Conservation (phyloP, 2,329 filamentous ascomycete genomes). For the Colletotrichum shisoi region DNA sequence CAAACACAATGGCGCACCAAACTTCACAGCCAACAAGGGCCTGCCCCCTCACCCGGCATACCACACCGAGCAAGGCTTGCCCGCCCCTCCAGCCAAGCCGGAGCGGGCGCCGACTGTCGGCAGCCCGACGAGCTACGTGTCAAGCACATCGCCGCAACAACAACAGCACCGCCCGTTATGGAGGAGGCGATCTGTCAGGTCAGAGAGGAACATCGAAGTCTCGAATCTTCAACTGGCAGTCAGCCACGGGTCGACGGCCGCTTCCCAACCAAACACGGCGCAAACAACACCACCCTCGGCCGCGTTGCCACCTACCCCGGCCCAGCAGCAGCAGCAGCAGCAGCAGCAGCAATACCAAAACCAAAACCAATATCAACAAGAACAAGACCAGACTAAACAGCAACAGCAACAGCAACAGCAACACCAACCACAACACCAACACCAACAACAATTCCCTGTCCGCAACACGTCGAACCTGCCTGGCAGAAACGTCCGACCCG, state of each 20-base stretch:
- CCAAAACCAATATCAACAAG: neutral
- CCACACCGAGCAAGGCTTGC: conserved; percentile 11
- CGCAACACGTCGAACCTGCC: conserved; percentile 42
- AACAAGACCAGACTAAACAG: neutral
- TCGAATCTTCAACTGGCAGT: conserved; percentile 58
- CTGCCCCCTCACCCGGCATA: conserved; percentile 34
- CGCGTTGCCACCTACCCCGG: conserved; percentile 2
- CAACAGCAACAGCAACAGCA: conserved; percentile 2
- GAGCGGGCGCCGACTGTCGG: conserved; percentile 12
- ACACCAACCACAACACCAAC: conserved; percentile 1
- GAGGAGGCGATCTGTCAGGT: conserved; percentile 61
- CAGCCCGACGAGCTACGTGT: conserved; percentile 40
- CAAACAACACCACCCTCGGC: conserved; percentile 29
- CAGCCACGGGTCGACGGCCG: conserved; percentile 61
- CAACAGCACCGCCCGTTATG: conserved; percentile 52
- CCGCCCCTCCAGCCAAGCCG: conserved; percentile 20
- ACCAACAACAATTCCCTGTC: conserved; percentile 19
- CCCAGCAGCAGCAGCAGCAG: conserved; percentile 21
- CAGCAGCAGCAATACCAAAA: neutral
- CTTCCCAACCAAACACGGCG: conserved; percentile 41
- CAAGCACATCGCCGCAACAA: conserved; percentile 45
- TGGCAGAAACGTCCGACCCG: conserved; percentile 45
- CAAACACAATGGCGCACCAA: conserved; percentile 27
- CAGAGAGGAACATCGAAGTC: conserved; percentile 57
- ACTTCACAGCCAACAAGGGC: conserved; percentile 32